Evolutionary conservation across 345 rosid species (phyloP).

Genomic region (Pistacia vera): DNA sequence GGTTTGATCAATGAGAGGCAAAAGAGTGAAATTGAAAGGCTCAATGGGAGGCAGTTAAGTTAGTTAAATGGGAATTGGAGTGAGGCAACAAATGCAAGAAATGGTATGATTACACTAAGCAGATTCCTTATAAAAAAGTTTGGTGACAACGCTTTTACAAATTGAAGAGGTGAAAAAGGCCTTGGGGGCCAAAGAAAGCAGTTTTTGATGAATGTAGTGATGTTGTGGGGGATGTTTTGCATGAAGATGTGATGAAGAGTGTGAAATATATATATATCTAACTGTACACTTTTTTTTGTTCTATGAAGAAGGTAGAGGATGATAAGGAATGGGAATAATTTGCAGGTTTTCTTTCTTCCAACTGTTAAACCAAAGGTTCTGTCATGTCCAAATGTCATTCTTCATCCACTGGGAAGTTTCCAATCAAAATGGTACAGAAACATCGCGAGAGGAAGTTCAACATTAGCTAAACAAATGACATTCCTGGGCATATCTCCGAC

Average conservation of each 20-base stretch:
- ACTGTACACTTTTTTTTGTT: too few species aligned
- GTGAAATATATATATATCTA: constrained; percentile 57
- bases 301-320: too few species aligned
- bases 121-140: constrained; percentile 44
- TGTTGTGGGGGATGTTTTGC: constrained; percentile 41
- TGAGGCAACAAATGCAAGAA: constrained; percentile 62
- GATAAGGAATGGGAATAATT: too few species aligned
- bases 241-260: constrained; percentile 73
- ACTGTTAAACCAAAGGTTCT: too few species aligned
- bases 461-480: too few species aligned
- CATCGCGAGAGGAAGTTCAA: too few species aligned
- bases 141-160: constrained; percentile 43
- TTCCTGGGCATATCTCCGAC: too few species aligned
- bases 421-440: too few species aligned
- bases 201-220: constrained; percentile 56
- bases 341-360: too few species aligned
- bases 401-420: too few species aligned
- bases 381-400: too few species aligned
- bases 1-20: constrained; percentile 74
- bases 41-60: constrained; percentile 44
- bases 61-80: constrained; percentile 57
- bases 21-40: constrained; percentile 58
- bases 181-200: constrained; percentile 48
- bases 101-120: constrained; percentile 44
- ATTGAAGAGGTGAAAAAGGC: constrained; percentile 48